A percentile compares a stretch with the other conserved stretches of the same genome.
Evolutionary conservation across 2,329 filamentous ascomycete species (phyloP).

Genomic region (Colletotrichum cuscutae): DNA sequence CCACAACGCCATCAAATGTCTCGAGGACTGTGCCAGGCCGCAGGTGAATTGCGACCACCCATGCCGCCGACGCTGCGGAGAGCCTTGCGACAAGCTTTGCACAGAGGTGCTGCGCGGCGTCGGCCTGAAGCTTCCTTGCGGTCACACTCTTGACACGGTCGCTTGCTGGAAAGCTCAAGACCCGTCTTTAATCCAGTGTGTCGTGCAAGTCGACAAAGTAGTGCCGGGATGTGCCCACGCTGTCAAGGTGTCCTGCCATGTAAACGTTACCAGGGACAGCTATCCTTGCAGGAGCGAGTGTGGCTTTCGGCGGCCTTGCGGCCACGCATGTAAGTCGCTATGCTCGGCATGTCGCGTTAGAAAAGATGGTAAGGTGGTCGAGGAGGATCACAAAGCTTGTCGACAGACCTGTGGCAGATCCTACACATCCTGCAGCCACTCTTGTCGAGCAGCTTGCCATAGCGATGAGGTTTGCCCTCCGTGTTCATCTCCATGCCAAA

Average conservation of each 20-base stretch:
- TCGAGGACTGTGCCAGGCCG: conserved; percentile 54
- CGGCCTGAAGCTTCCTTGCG: conserved; percentile 51
- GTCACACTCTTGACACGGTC: conserved; percentile 47
- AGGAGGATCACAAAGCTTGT: conserved; percentile 59
- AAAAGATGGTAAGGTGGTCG: conserved; percentile 41
- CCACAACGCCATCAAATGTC: conserved; percentile 57
- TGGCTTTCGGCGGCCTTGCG: conserved; percentile 58
- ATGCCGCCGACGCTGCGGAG: conserved; percentile 55
- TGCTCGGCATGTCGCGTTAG: conserved; percentile 61
- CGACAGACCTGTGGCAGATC: conserved; percentile 40
- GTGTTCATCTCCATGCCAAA: conserved; percentile 62
- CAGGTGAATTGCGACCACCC: conserved; percentile 55
- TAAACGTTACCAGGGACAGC: conserved; percentile 49
- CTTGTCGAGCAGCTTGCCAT: conserved; percentile 65
- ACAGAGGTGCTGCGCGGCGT: conserved; percentile 42
- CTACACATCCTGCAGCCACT: conserved; percentile 66
- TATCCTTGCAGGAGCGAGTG: conserved; percentile 64
- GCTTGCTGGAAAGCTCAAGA: conserved; percentile 56
- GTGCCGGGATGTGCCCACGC: conserved; percentile 67
- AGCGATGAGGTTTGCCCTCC: conserved; percentile 54
- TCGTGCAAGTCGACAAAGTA: conserved; percentile 52
- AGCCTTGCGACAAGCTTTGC: conserved; percentile 52
- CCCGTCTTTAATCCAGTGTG: conserved; percentile 59
- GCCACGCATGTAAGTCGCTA: conserved; percentile 62
- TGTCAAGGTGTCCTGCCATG: conserved; percentile 59